Conservation (phyloP, 805 yeast species). For the Cephaloascus fragrans region DNA sequence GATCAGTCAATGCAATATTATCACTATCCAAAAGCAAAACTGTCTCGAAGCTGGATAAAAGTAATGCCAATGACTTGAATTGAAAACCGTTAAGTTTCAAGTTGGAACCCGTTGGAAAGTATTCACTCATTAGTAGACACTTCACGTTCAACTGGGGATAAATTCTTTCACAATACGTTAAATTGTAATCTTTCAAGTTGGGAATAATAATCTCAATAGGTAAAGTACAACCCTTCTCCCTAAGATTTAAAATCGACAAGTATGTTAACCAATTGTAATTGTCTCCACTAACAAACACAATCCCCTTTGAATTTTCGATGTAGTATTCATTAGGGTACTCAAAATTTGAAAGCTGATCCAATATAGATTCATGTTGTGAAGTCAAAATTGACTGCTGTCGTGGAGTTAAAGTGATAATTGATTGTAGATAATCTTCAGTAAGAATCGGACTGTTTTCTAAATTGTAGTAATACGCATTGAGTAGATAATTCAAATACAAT, state of each 20-base stretch:
- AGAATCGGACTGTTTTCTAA: background rate
- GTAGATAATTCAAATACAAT: background rate
- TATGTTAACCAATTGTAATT: constrained; percentile 23
- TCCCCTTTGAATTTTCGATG: constrained; percentile 10
- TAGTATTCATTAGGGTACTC: background rate
- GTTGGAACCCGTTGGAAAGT: constrained; percentile 12
- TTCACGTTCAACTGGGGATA: constrained; percentile 22
- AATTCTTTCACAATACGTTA: constrained; percentile 19
- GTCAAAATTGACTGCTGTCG: background rate
- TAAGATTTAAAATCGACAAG: constrained; percentile 20
- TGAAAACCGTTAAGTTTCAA: constrained; percentile 13
- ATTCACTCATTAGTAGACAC: constrained; percentile 23
- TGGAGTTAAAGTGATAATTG: background rate
- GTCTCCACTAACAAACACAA: constrained; percentile 27
- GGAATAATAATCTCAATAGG: constrained; percentile 30
- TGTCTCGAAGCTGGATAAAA: constrained; percentile 28
- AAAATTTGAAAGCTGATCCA: background rate
- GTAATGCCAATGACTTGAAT: constrained; percentile 29
- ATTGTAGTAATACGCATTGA: background rate
- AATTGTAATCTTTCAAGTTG: constrained; percentile 18
- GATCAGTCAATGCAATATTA: constrained; percentile 16
- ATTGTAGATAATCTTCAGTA: background rate
- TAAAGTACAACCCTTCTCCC: constrained; percentile 20
- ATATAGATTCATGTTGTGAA: background rate
- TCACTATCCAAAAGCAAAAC: constrained; percentile 31